A percentile compares a stretch with the other conserved stretches of the same genome.
Conservation (phyloP, 192 early-diverging fungal genomes). For the Chytriomyces confervae region DNA sequence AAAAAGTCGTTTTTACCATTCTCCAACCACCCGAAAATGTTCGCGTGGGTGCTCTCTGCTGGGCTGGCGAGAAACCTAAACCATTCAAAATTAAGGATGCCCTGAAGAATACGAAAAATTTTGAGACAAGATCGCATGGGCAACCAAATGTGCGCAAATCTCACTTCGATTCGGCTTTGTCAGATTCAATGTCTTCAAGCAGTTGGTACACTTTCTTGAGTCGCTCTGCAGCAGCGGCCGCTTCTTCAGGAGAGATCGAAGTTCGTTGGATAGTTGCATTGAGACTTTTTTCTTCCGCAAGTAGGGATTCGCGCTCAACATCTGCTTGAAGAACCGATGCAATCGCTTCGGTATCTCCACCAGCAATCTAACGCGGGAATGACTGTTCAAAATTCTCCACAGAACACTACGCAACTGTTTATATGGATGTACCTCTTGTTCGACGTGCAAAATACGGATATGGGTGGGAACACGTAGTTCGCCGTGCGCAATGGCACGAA, state of each 20-base stretch:
- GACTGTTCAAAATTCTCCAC: background rate
- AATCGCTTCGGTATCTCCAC: conserved; percentile 86
- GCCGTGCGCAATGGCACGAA: conserved; percentile 78
- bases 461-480: conserved; percentile 89
- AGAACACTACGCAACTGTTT: conserved; percentile 48
- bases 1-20: conserved; percentile 59
- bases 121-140: background rate
- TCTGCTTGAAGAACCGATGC: conserved; percentile 92
- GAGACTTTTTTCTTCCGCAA: conserved; percentile 81
- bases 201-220: conserved; percentile 85
- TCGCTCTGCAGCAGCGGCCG: conserved; percentile 42
- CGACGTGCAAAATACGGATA: conserved; percentile 95
- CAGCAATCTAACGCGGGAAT: conserved; percentile 70
- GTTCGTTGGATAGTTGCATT: conserved; percentile 57
- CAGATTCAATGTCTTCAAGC: conserved; percentile 93
- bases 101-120: conserved; percentile 17
- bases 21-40: conserved; percentile 83
- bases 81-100: conserved; percentile 65
- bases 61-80: conserved; percentile 72
- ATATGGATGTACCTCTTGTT: conserved; percentile 81
- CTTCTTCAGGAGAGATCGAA: conserved; percentile 56
- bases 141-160: conserved; percentile 2
- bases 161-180: conserved; percentile 91
- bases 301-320: conserved; percentile 85
- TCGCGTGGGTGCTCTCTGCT: conserved; percentile 68